These are phyloP conservation scores for Fusarium staphyleae DNA, from an alignment of 2,329 filamentous ascomycete species.

Conservation along the genomic window DNA sequence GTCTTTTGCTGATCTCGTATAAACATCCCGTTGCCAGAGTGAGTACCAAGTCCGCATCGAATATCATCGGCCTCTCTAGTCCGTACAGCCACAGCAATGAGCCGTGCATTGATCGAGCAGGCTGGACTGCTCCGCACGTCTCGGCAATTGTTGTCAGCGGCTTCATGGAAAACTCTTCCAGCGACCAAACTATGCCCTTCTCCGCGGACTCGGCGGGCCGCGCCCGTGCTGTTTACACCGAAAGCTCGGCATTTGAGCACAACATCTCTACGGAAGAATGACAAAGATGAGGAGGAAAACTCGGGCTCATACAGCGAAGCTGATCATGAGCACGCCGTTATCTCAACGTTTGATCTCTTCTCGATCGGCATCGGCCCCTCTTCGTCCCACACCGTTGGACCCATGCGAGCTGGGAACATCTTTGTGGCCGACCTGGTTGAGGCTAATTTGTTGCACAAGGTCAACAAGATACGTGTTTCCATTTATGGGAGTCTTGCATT, in stretches of 20 bases:
- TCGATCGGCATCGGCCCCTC: conserved; percentile 61
- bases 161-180: neutral
- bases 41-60: neutral
- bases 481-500: conserved; percentile 60
- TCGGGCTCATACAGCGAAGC: conserved; percentile 54
- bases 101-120: neutral
- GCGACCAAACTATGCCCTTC: neutral
- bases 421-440: conserved; percentile 57
- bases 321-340: conserved; percentile 59
- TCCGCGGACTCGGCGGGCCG: neutral
- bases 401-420: conserved; percentile 60
- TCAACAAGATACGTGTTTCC: conserved; percentile 56
- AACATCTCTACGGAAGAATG: conserved; percentile 7
- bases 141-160: neutral
- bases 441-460: conserved; percentile 53
- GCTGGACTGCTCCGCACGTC: neutral
- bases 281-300: conserved; percentile 41
- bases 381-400: conserved; percentile 59
- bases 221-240: neutral
- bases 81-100: neutral
- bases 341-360: conserved; percentile 60
- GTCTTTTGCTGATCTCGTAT: too few relatives aligned
- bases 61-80: neutral
- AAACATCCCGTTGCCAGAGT: too few relatives aligned
- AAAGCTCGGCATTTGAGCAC: conserved; percentile 19